A percentile compares a stretch with the other conserved stretches of the same genome.
Conservation (phyloP, 805 yeast genomes). For the Kluyveromyces aestuarii region DNA sequence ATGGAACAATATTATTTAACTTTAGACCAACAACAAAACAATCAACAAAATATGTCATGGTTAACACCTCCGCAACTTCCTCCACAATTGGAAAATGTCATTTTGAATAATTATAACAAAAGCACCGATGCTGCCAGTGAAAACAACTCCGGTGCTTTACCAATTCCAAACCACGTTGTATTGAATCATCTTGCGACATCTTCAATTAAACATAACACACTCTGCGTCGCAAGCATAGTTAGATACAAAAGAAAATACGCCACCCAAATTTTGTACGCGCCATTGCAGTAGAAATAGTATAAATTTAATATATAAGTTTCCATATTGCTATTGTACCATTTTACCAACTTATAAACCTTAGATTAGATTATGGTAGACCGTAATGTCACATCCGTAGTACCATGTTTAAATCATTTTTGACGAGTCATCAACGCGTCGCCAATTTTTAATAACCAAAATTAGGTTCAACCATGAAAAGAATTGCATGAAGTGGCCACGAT, state of each 20-base stretch:
- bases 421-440: not conserved
- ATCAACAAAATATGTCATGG: constrained; percentile 49
- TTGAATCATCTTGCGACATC: constrained; percentile 93
- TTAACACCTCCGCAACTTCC: constrained; percentile 93
- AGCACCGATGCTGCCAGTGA: constrained; percentile 30
- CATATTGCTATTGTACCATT: not conserved
- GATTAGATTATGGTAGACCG: not conserved
- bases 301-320: not conserved
- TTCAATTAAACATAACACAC: constrained; percentile 83
- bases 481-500: no score
- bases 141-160: constrained; percentile 80
- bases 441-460: not conserved
- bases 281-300: constrained; percentile 38
- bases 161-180: constrained; percentile 92
- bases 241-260: constrained; percentile 83
- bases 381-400: no score
- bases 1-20: constrained; percentile 82
- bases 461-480: not conserved
- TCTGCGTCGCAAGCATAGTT: constrained; percentile 87
- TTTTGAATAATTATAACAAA: constrained; percentile 58
- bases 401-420: not conserved
- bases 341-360: no score
- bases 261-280: constrained; percentile 88
- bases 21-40: constrained; percentile 57
- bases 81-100: constrained; percentile 92